A percentile compares a stretch with the other conserved stretches of the same genome.
phyloP scores from a whole-genome alignment of 352 stramenopile species.

The Pelagophyceae sp. region DNA sequence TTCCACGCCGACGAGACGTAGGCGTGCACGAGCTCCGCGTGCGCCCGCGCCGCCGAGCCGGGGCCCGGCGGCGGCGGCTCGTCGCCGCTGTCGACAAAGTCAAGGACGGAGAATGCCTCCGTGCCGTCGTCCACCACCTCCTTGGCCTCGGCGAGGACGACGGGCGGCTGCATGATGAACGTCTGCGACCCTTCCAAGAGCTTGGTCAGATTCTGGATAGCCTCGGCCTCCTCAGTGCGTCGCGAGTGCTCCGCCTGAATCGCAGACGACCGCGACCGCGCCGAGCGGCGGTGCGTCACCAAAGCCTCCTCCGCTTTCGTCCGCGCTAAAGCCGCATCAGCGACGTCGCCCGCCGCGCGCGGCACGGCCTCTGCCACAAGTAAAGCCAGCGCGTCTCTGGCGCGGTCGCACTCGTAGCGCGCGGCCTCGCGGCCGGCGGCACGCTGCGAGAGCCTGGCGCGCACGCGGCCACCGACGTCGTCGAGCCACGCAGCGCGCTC shows the following conservation, averaged over 20 bases:
- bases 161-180: not conserved
- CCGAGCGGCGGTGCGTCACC: not conserved
- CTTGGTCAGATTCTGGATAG: not conserved
- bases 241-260: not conserved
- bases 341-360: not conserved
- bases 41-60: too few relatives aligned
- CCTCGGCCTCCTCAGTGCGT: not conserved
- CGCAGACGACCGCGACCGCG: not conserved
- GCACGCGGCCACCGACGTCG: not conserved
- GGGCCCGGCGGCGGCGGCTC: not conserved
- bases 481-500: not conserved
- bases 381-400: not conserved
- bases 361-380: not conserved
- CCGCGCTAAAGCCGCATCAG: not conserved
- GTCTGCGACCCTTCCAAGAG: not conserved
- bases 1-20: not conserved
- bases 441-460: not conserved
- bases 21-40: not conserved
- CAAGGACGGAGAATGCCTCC: too few relatives aligned
- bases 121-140: too few relatives aligned
- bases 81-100: not conserved
- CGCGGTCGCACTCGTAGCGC: not conserved
- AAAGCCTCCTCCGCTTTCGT: not conserved
- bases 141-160: too few relatives aligned
- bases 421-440: not conserved